phyloP scores from a whole-genome alignment of 495 filamentous ascomycete species.

The Xylaria scruposa region DNA sequence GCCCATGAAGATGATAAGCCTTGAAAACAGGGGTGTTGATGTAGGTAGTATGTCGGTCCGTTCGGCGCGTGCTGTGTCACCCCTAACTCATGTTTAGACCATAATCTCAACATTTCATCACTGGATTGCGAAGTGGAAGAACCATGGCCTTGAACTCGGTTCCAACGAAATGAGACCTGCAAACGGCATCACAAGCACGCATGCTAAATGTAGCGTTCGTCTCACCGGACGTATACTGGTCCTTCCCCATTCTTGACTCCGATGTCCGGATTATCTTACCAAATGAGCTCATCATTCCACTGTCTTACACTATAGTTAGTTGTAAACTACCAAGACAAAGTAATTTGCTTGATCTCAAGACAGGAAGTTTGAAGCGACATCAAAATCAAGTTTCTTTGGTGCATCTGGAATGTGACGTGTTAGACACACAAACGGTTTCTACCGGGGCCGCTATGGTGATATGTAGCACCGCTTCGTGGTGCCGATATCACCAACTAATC shows the following conservation, averaged over 20 bases:
- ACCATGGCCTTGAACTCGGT: not conserved
- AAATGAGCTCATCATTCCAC: not conserved
- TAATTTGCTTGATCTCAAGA: not conserved
- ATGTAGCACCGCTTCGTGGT: not conserved
- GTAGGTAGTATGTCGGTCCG: not conserved
- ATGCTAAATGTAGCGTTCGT: not conserved
- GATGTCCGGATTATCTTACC: slow-evolving; percentile 1
- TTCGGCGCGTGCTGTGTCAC: not conserved
- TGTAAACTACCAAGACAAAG: not conserved
- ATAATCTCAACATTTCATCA: not conserved
- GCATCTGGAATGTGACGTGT: not conserved
- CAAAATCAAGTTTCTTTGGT: not conserved
- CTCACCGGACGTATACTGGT: not conserved
- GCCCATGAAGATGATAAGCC: not conserved
- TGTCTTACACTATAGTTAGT: not conserved
- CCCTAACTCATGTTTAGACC: not conserved
- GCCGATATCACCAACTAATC: not conserved
- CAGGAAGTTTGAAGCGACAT: not conserved
- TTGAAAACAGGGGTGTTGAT: not conserved
- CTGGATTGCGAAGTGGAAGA: not conserved
- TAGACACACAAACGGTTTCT: not conserved
- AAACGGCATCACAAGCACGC: too few species aligned
- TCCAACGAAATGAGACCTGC: not conserved
- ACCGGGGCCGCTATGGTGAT: not conserved
- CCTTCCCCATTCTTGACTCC: not conserved